Evolutionary conservation across 345 rosid species (phyloP).

Genomic region (Eucalyptus regnans): DNA sequence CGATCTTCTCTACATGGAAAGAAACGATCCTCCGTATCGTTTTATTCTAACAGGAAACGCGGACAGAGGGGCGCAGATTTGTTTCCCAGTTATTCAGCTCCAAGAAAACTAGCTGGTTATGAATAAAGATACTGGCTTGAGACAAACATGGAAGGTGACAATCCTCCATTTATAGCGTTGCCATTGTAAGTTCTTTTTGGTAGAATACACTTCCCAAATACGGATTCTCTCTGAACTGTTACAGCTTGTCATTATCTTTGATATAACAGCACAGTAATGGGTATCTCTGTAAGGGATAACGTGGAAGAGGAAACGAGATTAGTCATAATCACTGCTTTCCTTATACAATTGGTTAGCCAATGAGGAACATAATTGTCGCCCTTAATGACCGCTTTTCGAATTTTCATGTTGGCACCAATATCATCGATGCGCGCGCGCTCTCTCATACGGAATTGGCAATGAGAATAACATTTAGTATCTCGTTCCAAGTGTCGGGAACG

Average conservation of each 20-base stretch:
- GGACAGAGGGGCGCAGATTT: not conserved
- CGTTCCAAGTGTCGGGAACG: constrained; percentile 32
- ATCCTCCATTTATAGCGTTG: not conserved
- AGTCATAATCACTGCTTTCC: not conserved
- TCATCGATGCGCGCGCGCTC: not conserved
- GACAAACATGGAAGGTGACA: not conserved
- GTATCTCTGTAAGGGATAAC: not conserved
- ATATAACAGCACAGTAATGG: not conserved
- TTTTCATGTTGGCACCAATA: not conserved
- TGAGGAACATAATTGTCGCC: not conserved
- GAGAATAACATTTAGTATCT: constrained; percentile 10
- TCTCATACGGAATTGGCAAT: not conserved
- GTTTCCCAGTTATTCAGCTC: not conserved
- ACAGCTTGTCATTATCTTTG: not conserved
- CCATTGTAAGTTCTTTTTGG: not conserved
- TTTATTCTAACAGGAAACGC: not conserved
- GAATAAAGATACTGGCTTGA: not conserved
- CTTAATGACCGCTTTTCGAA: not conserved
- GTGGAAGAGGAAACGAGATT: not conserved
- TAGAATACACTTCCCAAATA: not conserved
- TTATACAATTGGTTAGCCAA: not conserved
- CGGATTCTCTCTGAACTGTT: not conserved
- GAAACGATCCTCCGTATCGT: not conserved
- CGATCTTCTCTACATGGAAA: not conserved
- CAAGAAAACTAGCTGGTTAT: not conserved